Conservation (phyloP, 495 filamentous ascomycete genomes). For the Neurospora sp. region DNA sequence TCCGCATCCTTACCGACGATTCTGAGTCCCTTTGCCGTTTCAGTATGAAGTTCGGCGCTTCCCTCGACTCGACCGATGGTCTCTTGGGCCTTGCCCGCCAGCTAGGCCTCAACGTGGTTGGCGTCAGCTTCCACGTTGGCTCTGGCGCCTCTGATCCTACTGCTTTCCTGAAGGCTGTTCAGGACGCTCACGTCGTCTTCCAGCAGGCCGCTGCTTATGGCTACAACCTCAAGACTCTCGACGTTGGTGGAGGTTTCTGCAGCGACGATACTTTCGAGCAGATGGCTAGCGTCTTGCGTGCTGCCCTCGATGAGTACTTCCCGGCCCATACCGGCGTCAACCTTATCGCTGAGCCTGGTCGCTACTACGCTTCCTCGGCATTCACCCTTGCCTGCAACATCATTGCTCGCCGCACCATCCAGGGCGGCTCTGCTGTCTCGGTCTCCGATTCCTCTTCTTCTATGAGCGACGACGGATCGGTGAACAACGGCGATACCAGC, state of each 20-base stretch:
- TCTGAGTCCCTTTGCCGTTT: conserved; percentile 86
- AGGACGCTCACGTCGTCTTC: conserved; percentile 81
- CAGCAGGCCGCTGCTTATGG: conserved; percentile 73
- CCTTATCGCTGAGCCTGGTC: conserved; percentile 91
- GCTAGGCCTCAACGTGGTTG: conserved; percentile 89
- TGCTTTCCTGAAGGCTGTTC: conserved; percentile 81
- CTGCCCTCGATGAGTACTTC: conserved; percentile 78
- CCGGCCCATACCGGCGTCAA: conserved; percentile 59
- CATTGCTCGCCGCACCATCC: conserved; percentile 86
- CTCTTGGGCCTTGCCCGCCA: conserved; percentile 75
- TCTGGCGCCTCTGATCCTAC: conserved; percentile 86
- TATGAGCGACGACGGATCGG: conserved; percentile 22
- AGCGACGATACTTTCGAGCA: conserved; percentile 72
- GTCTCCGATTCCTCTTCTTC: conserved; percentile 23
- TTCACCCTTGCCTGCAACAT: conserved; percentile 90
- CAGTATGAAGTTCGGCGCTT: conserved; percentile 93
- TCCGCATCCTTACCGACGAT: conserved; percentile 93
- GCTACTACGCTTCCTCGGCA: conserved; percentile 87
- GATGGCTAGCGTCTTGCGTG: conserved; percentile 72
- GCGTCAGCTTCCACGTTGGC: conserved; percentile 96
- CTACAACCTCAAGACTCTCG: conserved; percentile 72
- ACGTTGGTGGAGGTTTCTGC: conserved; percentile 90
- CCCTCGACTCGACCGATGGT: conserved; percentile 64
- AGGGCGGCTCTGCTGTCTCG: conserved; percentile 19
- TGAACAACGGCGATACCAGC: conserved; percentile 41